These are phyloP conservation scores for Plenodomus lindquistii DNA, from an alignment of 2,329 filamentous ascomycete genomes.

Conservation along the genomic window DNA sequence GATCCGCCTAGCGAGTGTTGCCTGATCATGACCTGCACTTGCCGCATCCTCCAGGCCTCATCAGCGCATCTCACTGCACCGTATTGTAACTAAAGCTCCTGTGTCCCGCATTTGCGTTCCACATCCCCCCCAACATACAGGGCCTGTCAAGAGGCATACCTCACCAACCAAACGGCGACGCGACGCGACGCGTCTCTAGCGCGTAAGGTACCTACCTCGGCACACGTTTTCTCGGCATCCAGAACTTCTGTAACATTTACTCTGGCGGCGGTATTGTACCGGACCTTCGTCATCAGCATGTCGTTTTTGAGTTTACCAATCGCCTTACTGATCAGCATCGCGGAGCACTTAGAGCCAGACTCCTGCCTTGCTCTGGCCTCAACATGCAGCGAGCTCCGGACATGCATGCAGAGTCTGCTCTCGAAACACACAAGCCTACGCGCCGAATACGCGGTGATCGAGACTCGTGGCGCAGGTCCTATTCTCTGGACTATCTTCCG, in stretches of 20 bases:
- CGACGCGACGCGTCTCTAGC: not conserved
- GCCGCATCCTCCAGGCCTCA: no score
- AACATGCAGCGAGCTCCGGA: slow-evolving; percentile 10
- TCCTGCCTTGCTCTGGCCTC: slow-evolving; percentile 16
- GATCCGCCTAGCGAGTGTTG: no score
- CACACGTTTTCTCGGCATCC: no score
- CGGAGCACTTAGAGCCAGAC: slow-evolving; percentile 13
- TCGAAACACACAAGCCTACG: slow-evolving; percentile 10
- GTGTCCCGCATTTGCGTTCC: no score
- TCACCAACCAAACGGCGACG: not conserved
- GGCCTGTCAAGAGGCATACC: no score
- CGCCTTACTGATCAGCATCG: slow-evolving; percentile 15
- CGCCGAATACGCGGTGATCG: slow-evolving; percentile 6
- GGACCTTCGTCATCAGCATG: no score
- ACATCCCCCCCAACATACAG: no score
- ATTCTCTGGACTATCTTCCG: slow-evolving; percentile 11
- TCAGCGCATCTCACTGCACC: no score
- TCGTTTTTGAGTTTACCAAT: slow-evolving; percentile 9
- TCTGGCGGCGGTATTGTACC: no score
- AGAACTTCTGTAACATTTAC: no score
- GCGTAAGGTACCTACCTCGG: not conserved
- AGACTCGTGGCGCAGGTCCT: not conserved
- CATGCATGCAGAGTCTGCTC: slow-evolving; percentile 6
- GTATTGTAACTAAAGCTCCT: no score
- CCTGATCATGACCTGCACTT: no score